Base-by-base conservation (phyloP, 768 basidiomycete genomes). In the Holtermanniella nyarrowii region DNA sequence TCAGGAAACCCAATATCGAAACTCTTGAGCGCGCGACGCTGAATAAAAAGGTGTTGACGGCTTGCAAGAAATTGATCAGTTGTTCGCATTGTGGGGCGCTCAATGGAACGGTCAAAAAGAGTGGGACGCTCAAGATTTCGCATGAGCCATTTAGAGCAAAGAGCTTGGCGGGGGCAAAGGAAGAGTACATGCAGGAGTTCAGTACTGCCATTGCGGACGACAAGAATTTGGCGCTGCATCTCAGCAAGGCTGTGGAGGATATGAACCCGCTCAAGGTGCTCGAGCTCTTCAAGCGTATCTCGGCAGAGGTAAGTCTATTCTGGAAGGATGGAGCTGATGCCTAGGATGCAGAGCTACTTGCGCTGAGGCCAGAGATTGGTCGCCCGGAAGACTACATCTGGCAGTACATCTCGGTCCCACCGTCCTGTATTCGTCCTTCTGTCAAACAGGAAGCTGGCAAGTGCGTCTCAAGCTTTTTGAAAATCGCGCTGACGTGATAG, bases 371-470 rank as follows among this genome's bases (percentile, higher is more conserved):
- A 1, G 79, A 79, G 13, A 83, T 82, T 64, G 91, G 93, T 44
- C 76, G 95, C 48, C 95, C 95, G 10, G 95, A 99, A 74, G 86
- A 96, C 69, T 95, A 89, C 62, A 81, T 99, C 47, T 99, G 95
- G 93, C 93, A 97, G 71, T 99, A 96, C 71, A 81, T 99, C 13
- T 93, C 90, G 21, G 95, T 99, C 25, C 95, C 95, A 39, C 95
- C 95, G 0, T 89, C 95, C 18, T 91, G 89, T 67, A 99, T 99
- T 50, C 82, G 95, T 43, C 95, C 95, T 0, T 95, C 90, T 2
- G 95, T 99, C 1, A 85, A 87, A 0, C 95, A 97, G 71, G 95
- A 99, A 62, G 90, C 89, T 4, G 93, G 93, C 37, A 77, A 74
- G 74, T 74, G 48, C 42, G 72, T 58, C 12, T n/a, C 7, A 27